phyloP scores from a whole-genome alignment of 768 basidiomycete species.

The Pilatotrama ljubarskyi region DNA sequence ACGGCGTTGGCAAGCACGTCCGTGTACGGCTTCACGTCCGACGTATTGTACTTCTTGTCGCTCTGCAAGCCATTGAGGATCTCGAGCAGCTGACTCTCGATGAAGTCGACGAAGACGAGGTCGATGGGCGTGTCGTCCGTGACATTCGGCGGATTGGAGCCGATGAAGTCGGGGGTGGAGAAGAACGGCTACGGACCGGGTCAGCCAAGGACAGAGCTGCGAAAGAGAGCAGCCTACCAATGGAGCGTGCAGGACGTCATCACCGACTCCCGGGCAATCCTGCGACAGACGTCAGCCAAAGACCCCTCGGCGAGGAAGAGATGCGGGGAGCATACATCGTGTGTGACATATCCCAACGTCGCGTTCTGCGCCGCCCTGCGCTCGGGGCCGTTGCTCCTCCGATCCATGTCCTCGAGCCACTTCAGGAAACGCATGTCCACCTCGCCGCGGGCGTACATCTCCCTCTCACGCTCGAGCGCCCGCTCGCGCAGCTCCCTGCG shows the following conservation, averaged over 20 bases:
- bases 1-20: conserved; percentile 49
- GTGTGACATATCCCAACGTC: conserved; percentile 76
- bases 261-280: conserved; percentile 75
- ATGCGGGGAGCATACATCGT: conserved; percentile 47
- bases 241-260: conserved; percentile 67
- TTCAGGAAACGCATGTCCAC: conserved; percentile 50
- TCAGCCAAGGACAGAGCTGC: neutral
- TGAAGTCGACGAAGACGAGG: conserved; percentile 76
- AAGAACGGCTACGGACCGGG: conserved; percentile 42
- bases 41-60: conserved; percentile 46
- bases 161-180: conserved; percentile 56
- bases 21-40: conserved; percentile 59
- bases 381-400: conserved; percentile 36
- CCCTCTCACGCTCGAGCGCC: conserved; percentile 39
- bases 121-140: conserved; percentile 57
- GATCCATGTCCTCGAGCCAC: conserved; percentile 63
- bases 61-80: conserved; percentile 60
- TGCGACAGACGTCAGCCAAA: neutral
- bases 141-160: conserved; percentile 50
- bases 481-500: conserved; percentile 36
- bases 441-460: conserved; percentile 48
- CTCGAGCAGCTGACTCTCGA: conserved; percentile 49
- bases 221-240: conserved; percentile 29
- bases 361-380: conserved; percentile 48
- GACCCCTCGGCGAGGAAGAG: neutral